phyloP scores from a whole-genome alignment of 1,139 yeast genomes.

The Taphrina communis region DNA sequence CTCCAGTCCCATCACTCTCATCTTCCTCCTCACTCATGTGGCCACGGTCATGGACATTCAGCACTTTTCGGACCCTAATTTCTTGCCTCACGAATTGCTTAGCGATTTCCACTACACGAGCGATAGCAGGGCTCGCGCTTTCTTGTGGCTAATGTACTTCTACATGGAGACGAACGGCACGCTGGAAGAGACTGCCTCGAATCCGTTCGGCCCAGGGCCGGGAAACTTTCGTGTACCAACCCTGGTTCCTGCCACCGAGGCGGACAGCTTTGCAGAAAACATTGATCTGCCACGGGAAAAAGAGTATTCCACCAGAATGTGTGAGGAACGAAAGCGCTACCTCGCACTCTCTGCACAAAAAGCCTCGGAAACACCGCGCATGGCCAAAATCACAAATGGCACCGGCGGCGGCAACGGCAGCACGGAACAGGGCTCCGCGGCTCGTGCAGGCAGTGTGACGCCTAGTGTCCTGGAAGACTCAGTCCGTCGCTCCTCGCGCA shows the following conservation, averaged over 20 bases:
- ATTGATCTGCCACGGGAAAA: slow-evolving; percentile 72
- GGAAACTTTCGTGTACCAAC: slow-evolving; percentile 56
- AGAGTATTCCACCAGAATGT: slow-evolving; percentile 30
- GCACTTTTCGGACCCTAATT: slow-evolving; percentile 58
- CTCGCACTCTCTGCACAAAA: slow-evolving; percentile 29
- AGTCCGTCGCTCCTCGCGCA: slow-evolving; percentile 35
- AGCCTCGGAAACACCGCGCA: slow-evolving; percentile 9
- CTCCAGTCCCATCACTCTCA: slow-evolving; percentile 70
- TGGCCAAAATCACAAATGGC: slow-evolving; percentile 4
- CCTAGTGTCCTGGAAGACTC: slow-evolving; percentile 25
- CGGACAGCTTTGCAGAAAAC: slow-evolving; percentile 58
- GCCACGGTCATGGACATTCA: slow-evolving; percentile 59
- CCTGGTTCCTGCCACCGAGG: slow-evolving; percentile 55
- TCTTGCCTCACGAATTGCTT: slow-evolving; percentile 30
- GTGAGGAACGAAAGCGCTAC: slow-evolving; percentile 30
- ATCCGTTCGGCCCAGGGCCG: slow-evolving; percentile 66
- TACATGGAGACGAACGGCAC: slow-evolving; percentile 74
- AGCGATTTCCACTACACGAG: slow-evolving; percentile 61
- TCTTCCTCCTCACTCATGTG: slow-evolving; percentile 72
- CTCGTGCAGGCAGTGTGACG: slow-evolving; percentile 5
- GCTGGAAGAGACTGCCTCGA: slow-evolving; percentile 59
- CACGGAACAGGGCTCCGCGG: slow-evolving; percentile 9
- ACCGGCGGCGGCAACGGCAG: background rate
- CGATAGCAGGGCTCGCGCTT: slow-evolving; percentile 68
- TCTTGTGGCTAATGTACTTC: slow-evolving; percentile 83